phyloP scores from a whole-genome alignment of 2,329 filamentous ascomycete genomes.

The Cladosporium velox region DNA sequence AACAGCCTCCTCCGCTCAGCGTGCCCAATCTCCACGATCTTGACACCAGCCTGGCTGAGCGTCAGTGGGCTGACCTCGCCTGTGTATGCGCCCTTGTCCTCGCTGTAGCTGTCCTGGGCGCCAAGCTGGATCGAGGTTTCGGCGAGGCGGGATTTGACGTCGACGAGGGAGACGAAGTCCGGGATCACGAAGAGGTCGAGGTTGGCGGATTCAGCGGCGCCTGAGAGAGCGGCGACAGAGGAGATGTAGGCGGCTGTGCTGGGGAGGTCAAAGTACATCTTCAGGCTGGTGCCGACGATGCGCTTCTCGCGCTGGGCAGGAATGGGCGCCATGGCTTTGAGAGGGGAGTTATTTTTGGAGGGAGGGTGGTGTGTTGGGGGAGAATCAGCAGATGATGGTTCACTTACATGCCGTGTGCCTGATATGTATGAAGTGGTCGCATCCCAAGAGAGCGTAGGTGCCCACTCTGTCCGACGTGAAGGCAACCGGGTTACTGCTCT shows the following conservation, averaged over 20 bases:
- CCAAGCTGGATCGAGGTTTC: slow-evolving; percentile 62
- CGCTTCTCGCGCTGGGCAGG: slow-evolving; percentile 51
- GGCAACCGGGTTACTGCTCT: slow-evolving; percentile 6
- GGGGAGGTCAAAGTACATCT: slow-evolving; percentile 76
- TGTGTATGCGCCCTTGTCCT: slow-evolving; percentile 72
- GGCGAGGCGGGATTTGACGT: slow-evolving; percentile 50
- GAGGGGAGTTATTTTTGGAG: neutral
- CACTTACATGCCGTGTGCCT: slow-evolving; percentile 10
- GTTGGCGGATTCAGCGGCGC: slow-evolving; percentile 56
- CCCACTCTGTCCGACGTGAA: slow-evolving; percentile 1
- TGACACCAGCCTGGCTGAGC: slow-evolving; percentile 67
- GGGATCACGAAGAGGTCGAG: slow-evolving; percentile 77
- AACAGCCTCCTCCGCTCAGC: slow-evolving; percentile 75
- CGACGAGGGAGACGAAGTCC: slow-evolving; percentile 70
- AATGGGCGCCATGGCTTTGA: slow-evolving; percentile 33
- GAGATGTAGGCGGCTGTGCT: slow-evolving; percentile 57
- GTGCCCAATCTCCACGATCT: slow-evolving; percentile 77
- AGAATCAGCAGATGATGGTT: neutral
- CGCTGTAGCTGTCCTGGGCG: slow-evolving; percentile 74
- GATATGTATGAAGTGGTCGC: slow-evolving; percentile 4
- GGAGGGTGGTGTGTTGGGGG: slow-evolving; percentile 13
- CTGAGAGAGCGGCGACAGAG: slow-evolving; percentile 45
- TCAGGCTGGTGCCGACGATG: slow-evolving; percentile 72
- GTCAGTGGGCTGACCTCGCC: slow-evolving; percentile 73
- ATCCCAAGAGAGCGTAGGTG: neutral